Evolutionary conservation across 352 stramenopile genomes (phyloP), one percentile per base, ranked within the genome.

Genomic region (Globisporangium barbulae): DNA sequence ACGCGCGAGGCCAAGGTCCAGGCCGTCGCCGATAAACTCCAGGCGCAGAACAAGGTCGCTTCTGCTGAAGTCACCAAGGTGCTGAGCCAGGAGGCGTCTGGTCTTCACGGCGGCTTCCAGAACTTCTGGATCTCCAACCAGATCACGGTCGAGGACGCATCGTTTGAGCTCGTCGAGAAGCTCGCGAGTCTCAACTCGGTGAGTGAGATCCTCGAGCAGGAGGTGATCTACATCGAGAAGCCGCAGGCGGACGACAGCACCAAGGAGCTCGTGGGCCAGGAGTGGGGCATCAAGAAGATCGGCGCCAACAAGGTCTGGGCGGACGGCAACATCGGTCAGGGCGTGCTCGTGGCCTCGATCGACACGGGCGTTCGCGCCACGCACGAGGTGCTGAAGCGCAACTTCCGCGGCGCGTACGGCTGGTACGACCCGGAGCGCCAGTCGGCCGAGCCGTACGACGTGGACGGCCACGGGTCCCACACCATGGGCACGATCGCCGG

Each of bases 341-440:
- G 59, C 22, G 47, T 70, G 31, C 25, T 65, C 39, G 58, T 70
- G 19, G 57, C n/a, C 25, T 47, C 19, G n/a, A 70, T 70, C 22
- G 35, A 41, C 35, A 41, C 35, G 35, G 35, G 35, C 35, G 35
- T 41, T 10, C 35, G 35, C 8, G 35, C 7, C 50, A 66, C 64
- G 0, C 64, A 70, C 31, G 58, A 70, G 10, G 64, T 53, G 7
- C 48, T 68, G 0, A 63, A 62, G 28, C 37, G 35, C n/a, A 63
- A 57, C 42, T 72, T 63, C 22, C 53, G 60, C 33, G 21, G 28
- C 10, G 44, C 35, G 6, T 68, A 63, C 55, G 39, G 47, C 35
- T 68, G 62, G 62, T 68, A 59, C 44, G 62, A 68, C 22, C 69
- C 0, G n/a, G n/a, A n/a, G n/a, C n/a, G n/a, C n/a, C n/a, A n/a